Percentiles rank a stretch among this genome's conserved stretches.
phyloP scores from a whole-genome alignment of 169 alveolate genomes.

The Babesia sp. region DNA sequence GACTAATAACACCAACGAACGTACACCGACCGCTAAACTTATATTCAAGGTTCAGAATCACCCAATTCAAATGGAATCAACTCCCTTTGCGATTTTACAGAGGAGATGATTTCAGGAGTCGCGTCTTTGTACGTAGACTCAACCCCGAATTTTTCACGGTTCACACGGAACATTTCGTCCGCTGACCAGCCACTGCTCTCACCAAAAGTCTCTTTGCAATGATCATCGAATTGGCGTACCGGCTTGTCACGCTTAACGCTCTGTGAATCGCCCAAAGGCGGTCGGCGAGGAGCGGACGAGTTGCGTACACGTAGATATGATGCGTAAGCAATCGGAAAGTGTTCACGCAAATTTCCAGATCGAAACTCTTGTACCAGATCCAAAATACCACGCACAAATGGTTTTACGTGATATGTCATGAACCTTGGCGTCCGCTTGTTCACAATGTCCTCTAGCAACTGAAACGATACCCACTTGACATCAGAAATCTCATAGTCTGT shows the following conservation, averaged over 20 bases:
- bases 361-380: conserved; percentile 28
- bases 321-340: conserved; percentile 32
- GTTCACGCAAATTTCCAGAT: conserved; percentile 19
- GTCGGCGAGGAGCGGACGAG: not conserved
- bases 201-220: conserved; percentile 33
- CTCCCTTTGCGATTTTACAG: not conserved
- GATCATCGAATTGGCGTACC: conserved; percentile 1
- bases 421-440: conserved; percentile 26
- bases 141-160: conserved; percentile 85
- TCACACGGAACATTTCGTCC: conserved; percentile 86
- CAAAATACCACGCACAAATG: conserved; percentile 51
- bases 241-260: not conserved
- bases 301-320: not conserved
- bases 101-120: conserved; percentile 39
- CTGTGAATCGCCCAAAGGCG: not conserved
- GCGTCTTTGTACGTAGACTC: conserved; percentile 80
- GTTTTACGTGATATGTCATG: conserved; percentile 49
- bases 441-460: conserved; percentile 41
- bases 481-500: conserved; percentile 83
- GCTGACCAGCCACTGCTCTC: conserved; percentile 75
- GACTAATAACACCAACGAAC: not conserved
- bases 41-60: not conserved
- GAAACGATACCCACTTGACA: conserved; percentile 80
- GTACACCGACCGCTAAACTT: not conserved
- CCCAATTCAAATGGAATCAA: conserved; percentile 17